Base-by-base conservation (phyloP, 768 basidiomycete genomes). In the Leccinum obscurum region DNA sequence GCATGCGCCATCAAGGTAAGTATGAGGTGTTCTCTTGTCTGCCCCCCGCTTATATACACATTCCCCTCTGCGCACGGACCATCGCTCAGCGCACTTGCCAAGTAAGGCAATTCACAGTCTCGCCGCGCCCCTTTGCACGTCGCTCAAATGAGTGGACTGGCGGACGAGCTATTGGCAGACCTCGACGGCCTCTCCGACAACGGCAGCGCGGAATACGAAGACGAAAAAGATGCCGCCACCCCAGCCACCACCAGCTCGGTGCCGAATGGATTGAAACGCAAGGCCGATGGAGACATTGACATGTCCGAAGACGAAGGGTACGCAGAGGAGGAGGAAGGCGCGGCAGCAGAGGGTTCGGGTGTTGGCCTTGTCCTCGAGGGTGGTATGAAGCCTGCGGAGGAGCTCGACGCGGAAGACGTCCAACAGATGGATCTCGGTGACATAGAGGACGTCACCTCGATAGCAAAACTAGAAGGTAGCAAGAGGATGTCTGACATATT, bases 371-470 rank as follows among this genome's bases (percentile, higher is more conserved):
- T 93, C 5, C 80, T 91, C 0, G 91, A 91, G 57, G 95, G 95
- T 1, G 96, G 96, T 10, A 80, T 95, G 13, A 86, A 85, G 65
- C 96, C 96, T 14, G 93, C 95, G n/a, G 95, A 98, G 41, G 95
- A 99, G 76, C 79, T 98, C 49, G 95, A 98, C 71, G 87, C 80
- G 30, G 95, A 96, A 65, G 93, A 95, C 60, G 97, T 98, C 32
- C 90, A 94, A 69, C 85, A 87, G 68, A 98, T 98, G 93, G 93
- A 98, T 68, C 77, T 99, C 37, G 86, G 86, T 11, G 80, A 75
- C 28, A 83, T 98, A 54, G 89, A 90, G 68, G 94, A 98, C 74
- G 93, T 98, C 22, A 77, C 79, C 59, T 91, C 88, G 64, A 87
- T 99, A 41, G 94, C 97, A 3, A 95, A 91, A 75, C 80, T 99